These are phyloP conservation scores for Santalum album DNA, from an alignment of 164 flowering plant species.

Conservation along the genomic window DNA sequence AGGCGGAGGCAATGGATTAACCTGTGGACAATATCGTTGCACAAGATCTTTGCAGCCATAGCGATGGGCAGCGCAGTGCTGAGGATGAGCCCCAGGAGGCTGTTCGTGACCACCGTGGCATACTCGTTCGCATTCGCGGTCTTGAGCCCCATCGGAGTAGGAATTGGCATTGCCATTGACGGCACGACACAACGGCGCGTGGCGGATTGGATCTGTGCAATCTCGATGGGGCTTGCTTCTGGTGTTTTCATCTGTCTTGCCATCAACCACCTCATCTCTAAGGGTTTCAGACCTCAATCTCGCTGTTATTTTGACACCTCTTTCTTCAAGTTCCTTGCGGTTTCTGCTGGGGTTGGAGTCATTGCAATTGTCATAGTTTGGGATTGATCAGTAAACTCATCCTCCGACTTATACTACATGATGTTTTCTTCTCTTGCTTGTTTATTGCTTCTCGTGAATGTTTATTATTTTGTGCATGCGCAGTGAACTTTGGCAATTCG, in stretches of 20 bases:
- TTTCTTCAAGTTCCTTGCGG: conserved; percentile 52
- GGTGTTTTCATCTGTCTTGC: conserved; percentile 83
- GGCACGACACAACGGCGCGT: conserved; percentile 53
- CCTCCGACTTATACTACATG: too few relatives aligned
- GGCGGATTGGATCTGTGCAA: conserved; percentile 77
- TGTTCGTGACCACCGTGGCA: conserved; percentile 33
- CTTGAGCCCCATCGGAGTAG: conserved; percentile 80
- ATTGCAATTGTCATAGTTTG: conserved; percentile 84
- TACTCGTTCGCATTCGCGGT: conserved; percentile 80
- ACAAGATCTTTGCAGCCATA: conserved; percentile 79
- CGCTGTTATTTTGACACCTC: conserved; percentile 42
- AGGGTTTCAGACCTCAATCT: conserved; percentile 53
- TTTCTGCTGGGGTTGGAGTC: conserved; percentile 53
- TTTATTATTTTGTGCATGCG: too few relatives aligned
- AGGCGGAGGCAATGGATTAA: conserved; percentile 80
- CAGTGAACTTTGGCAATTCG: too few relatives aligned
- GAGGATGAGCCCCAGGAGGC: conserved; percentile 61
- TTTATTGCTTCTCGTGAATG: too few relatives aligned
- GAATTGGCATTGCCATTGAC: conserved; percentile 68
- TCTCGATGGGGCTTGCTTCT: conserved; percentile 72
- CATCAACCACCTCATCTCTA: conserved; percentile 67
- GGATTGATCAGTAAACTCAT: conserved; percentile 27
- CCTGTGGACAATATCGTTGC: conserved; percentile 74
- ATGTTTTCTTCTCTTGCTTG: too few relatives aligned
- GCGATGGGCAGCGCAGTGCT: conserved; percentile 88